Conservation (phyloP, 2,329 filamentous ascomycete species). For the Endocalyx cinctus region DNA sequence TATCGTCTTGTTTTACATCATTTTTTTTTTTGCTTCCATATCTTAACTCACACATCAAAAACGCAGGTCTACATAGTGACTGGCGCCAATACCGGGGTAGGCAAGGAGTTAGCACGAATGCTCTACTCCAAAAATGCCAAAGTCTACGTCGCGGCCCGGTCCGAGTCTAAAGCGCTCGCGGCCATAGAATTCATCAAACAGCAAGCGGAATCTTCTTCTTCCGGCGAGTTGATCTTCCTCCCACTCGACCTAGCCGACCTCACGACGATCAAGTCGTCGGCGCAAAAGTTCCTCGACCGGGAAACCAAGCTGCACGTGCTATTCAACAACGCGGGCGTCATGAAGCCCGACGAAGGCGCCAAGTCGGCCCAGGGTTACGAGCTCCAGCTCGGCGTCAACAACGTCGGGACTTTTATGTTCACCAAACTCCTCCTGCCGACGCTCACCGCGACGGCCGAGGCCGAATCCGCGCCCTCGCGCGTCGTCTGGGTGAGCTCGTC, state of each 20-base stretch:
- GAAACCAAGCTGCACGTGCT: neutral
- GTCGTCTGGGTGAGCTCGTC: constrained; percentile 21
- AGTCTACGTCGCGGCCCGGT: constrained; percentile 15
- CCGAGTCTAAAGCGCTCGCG: neutral
- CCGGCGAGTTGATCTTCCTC: neutral
- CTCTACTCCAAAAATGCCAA: constrained; percentile 21
- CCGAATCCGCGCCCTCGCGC: constrained; percentile 6
- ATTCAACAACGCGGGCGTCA: neutral
- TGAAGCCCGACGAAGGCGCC: constrained; percentile 11
- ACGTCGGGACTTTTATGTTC: constrained; percentile 19
- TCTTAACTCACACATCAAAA: too few relatives aligned
- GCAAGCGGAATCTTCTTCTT: neutral
- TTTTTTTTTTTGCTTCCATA: too few relatives aligned
- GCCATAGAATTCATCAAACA: neutral
- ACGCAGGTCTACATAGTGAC: constrained; percentile 21
- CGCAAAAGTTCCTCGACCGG: neutral
- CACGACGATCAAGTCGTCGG: neutral
- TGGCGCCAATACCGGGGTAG: constrained; percentile 20
- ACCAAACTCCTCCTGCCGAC: constrained; percentile 17
- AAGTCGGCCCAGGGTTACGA: constrained; percentile 25
- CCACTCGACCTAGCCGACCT: neutral
- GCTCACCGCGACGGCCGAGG: constrained; percentile 11
- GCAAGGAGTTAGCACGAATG: constrained; percentile 16
- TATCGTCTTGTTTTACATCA: neutral
- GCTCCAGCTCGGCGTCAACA: constrained; percentile 21